Conservation (phyloP, 2,329 filamentous ascomycete genomes). For the Rhynchosporium agropyri region DNA sequence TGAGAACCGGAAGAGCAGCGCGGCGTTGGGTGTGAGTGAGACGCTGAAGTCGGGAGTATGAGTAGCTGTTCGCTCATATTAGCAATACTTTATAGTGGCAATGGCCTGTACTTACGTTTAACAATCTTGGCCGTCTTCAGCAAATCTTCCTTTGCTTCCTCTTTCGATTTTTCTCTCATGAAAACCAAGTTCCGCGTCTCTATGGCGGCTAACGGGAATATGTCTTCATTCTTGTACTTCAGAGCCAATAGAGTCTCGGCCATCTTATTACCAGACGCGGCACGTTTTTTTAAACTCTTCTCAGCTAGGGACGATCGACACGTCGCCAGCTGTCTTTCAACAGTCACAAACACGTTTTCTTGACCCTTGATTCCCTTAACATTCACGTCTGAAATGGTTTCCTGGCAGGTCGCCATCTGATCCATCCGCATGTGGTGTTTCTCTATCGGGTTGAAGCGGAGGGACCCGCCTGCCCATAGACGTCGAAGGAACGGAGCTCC, state of each 20-base stretch:
- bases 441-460: constrained; percentile 53
- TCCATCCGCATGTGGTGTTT: constrained; percentile 38
- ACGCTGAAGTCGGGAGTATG: constrained; percentile 55
- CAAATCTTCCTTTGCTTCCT: constrained; percentile 27
- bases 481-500: constrained; percentile 71
- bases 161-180: constrained; percentile 50
- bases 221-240: background rate
- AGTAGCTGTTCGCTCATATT: constrained; percentile 26
- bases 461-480: constrained; percentile 84
- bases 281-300: background rate
- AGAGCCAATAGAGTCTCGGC: background rate
- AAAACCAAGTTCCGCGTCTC: constrained; percentile 67
- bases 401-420: constrained; percentile 47
- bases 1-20: constrained; percentile 85
- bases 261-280: background rate
- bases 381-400: constrained; percentile 50
- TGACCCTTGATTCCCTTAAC: constrained; percentile 35
- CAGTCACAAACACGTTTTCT: constrained; percentile 41
- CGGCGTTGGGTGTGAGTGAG: constrained; percentile 64
- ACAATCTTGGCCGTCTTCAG: constrained; percentile 30
- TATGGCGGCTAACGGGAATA: constrained; percentile 45
- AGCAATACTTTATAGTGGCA: constrained; percentile 21
- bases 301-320: background rate
- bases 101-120: constrained; percentile 32
- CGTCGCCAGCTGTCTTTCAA: constrained; percentile 34